A percentile compares a stretch with the other conserved stretches of the same genome.
Evolutionary conservation across 768 basidiomycete species (phyloP).

Genomic region (Lentinula raphanica): DNA sequence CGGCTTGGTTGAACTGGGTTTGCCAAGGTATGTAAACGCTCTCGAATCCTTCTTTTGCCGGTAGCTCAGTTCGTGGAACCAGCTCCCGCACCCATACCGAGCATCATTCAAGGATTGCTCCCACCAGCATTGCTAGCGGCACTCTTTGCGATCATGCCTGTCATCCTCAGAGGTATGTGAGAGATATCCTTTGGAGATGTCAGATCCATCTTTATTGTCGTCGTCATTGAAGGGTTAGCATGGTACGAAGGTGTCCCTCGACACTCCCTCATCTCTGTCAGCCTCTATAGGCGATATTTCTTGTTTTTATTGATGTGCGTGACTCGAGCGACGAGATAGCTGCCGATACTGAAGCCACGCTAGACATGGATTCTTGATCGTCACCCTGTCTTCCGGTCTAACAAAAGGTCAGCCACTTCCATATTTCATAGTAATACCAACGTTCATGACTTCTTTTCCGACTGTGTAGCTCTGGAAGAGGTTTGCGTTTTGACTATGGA

Average conservation of each 20-base stretch:
- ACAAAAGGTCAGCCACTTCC: slow-evolving; percentile 27
- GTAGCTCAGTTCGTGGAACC: background rate
- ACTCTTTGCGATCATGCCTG: slow-evolving; percentile 56
- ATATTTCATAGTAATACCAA: background rate
- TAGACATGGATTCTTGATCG: slow-evolving; percentile 68
- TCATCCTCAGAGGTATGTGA: slow-evolving; percentile 47
- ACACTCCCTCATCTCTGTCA: slow-evolving; percentile 61
- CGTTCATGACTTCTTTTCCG: background rate
- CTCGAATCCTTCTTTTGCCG: background rate
- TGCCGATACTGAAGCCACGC: too few relatives aligned
- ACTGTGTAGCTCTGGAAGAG: background rate
- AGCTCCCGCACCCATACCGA: slow-evolving; percentile 34
- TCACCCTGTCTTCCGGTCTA: slow-evolving; percentile 59
- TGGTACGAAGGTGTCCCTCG: slow-evolving; percentile 70
- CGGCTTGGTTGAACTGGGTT: slow-evolving; percentile 58
- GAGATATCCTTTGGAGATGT: too few relatives aligned
- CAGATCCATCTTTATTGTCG: too few relatives aligned
- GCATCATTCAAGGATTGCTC: slow-evolving; percentile 61
- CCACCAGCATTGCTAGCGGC: slow-evolving; percentile 61
- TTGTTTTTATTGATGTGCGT: slow-evolving; percentile 56
- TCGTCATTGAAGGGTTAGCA: slow-evolving; percentile 40
- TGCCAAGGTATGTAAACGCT: slow-evolving; percentile 25
- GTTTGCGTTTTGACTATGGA: background rate
- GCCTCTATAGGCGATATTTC: slow-evolving; percentile 69
- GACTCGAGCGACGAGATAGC: background rate